These are phyloP conservation scores for Voacanga thouarsii DNA, from an alignment of 257 asterid species.

Conservation along the genomic window DNA sequence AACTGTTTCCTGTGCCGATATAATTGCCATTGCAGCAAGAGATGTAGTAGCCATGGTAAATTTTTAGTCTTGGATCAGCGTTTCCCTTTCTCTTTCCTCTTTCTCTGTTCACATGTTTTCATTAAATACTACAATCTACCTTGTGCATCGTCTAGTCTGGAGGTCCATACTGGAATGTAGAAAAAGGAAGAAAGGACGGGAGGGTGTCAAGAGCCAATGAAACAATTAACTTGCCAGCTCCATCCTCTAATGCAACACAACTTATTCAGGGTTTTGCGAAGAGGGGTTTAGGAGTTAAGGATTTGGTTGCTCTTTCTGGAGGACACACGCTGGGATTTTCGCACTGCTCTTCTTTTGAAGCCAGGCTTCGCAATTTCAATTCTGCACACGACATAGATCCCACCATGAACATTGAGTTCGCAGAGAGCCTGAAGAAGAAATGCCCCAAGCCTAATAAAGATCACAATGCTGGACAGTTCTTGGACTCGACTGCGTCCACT, in stretches of 20 bases:
- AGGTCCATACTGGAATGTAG: slow-evolving; percentile 67
- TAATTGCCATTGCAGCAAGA: slow-evolving; percentile 64
- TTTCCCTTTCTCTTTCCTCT: not conserved
- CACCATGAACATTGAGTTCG: slow-evolving; percentile 39
- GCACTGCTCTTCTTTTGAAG: slow-evolving; percentile 76
- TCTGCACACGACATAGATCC: slow-evolving; percentile 57
- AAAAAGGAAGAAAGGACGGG: slow-evolving; percentile 65
- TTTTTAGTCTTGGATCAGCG: not conserved
- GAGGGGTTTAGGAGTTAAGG: slow-evolving; percentile 53
- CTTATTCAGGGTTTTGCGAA: slow-evolving; percentile 52
- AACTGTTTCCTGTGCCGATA: slow-evolving; percentile 77
- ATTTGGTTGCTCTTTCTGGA: slow-evolving; percentile 68
- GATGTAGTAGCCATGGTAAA: slow-evolving; percentile 63
- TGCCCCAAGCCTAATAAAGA: slow-evolving; percentile 49
- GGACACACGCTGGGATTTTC: slow-evolving; percentile 76
- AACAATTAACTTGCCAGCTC: slow-evolving; percentile 62
- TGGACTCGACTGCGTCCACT: slow-evolving; percentile 55
- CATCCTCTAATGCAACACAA: slow-evolving; percentile 53
- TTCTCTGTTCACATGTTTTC: not conserved
- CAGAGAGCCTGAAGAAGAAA: slow-evolving; percentile 37
- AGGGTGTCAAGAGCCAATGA: slow-evolving; percentile 58
- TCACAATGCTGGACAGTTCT: slow-evolving; percentile 49
- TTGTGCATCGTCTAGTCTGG: slow-evolving; percentile 39
- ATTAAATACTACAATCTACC: not conserved
- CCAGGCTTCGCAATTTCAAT: slow-evolving; percentile 64